Evolutionary conservation across 169 alveolate genomes (phyloP).

Genomic region (Eimeria sp.): DNA sequence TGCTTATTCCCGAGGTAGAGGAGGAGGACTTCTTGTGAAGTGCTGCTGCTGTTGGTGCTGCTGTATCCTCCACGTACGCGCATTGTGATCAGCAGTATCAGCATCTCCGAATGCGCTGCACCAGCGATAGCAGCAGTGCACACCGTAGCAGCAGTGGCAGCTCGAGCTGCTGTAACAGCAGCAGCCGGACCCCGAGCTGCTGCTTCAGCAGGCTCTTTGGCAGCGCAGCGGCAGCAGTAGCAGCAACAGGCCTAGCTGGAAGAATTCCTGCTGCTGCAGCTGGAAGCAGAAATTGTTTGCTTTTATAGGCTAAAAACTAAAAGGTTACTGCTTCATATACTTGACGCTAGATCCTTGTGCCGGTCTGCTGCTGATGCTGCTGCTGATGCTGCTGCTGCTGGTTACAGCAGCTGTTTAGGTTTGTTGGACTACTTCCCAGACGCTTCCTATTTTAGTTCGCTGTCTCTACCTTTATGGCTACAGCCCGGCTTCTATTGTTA

Average conservation of each 20-base stretch:
- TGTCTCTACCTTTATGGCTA: too few species aligned
- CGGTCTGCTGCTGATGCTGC: not conserved
- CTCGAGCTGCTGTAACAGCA: not conserved
- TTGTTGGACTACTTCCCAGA: too few species aligned
- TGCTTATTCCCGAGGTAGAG: conserved; percentile 28
- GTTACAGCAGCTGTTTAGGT: too few species aligned
- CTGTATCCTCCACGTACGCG: not conserved
- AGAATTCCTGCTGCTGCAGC: not conserved
- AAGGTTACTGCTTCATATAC: not conserved
- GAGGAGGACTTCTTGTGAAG: conserved; percentile 31
- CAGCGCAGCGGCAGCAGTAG: too few species aligned
- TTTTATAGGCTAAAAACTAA: not conserved
- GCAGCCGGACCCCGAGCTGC: not conserved
- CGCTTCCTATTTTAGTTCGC: too few species aligned
- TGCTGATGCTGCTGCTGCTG: not conserved
- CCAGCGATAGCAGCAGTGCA: conserved; percentile 3
- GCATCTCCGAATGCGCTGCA: not conserved
- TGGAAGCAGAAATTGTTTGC: not conserved
- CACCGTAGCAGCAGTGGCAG: not conserved
- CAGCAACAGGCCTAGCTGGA: not conserved
- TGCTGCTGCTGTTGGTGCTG: conserved; percentile 6
- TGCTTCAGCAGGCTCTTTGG: too few species aligned
- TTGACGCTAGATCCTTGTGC: not conserved
- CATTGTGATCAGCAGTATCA: not conserved
- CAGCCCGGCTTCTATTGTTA: too few species aligned